Conservation (phyloP, 2,329 filamentous ascomycete genomes). For the Dryadomyces quercivorus region DNA sequence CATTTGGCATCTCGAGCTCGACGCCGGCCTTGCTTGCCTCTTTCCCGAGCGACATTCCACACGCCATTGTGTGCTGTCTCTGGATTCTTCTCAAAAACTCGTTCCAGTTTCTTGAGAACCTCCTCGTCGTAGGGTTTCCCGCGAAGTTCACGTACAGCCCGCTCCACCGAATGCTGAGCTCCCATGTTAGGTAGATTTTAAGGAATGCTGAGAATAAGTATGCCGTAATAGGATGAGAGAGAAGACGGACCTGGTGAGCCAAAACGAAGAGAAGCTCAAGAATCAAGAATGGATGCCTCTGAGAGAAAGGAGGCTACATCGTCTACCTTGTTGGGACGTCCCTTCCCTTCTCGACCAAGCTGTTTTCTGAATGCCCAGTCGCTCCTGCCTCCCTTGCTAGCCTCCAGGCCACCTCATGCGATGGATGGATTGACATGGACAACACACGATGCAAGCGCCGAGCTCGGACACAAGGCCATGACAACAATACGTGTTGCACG, state of each 20-base stretch:
- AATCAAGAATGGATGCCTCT: too few relatives aligned
- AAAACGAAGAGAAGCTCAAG: too few relatives aligned
- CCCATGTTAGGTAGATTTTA: slow-evolving; percentile 2
- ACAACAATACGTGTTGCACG: too few relatives aligned
- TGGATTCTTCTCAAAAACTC: slow-evolving; percentile 8
- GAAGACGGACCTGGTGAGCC: too few relatives aligned
- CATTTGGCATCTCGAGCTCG: slow-evolving; percentile 7
- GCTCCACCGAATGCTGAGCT: slow-evolving; percentile 9
- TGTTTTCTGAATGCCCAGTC: too few relatives aligned
- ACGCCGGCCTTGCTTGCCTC: slow-evolving; percentile 3
- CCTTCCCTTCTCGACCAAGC: not conserved
- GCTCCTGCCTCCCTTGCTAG: too few relatives aligned
- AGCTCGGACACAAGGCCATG: too few relatives aligned
- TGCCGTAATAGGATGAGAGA: not conserved
- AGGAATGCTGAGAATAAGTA: not conserved
- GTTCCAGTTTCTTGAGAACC: slow-evolving; percentile 7
- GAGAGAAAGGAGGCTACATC: too few relatives aligned
- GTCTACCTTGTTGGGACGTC: not conserved
- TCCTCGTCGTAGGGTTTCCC: slow-evolving; percentile 6
- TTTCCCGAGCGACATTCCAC: slow-evolving; percentile 9
- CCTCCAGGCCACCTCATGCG: too few relatives aligned
- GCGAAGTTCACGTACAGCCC: slow-evolving; percentile 6
- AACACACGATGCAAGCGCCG: too few relatives aligned
- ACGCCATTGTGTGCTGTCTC: slow-evolving; percentile 6
- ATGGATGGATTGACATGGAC: too few relatives aligned